These are phyloP conservation scores for Heracleum sosnowskyi DNA, from an alignment of 129 eudicot genomes.

Conservation along the genomic window DNA sequence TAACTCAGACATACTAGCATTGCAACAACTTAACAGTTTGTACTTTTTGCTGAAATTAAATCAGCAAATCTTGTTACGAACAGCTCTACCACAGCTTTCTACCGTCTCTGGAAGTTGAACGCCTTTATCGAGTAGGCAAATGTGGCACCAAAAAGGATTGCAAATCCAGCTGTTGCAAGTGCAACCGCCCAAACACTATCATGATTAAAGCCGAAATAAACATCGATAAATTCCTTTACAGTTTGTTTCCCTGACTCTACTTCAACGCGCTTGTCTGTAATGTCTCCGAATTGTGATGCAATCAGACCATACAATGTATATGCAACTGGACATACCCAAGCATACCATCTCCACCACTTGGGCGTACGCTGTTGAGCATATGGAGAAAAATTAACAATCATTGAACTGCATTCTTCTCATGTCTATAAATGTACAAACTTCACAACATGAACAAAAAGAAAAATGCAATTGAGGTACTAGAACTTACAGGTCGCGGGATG, in stretches of 20 bases:
- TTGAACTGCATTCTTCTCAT: conserved; percentile 50
- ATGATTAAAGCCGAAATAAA: conserved; percentile 7
- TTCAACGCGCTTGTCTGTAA: too few species aligned
- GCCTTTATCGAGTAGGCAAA: conserved; percentile 4
- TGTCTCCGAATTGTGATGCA: conserved; percentile 11
- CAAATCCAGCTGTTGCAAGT: background rate
- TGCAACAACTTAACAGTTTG: background rate
- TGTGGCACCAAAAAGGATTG: background rate
- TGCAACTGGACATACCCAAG: conserved; percentile 12
- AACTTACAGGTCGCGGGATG: conserved; percentile 18
- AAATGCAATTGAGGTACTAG: background rate
- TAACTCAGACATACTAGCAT: background rate
- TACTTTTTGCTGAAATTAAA: background rate
- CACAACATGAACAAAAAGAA: background rate
- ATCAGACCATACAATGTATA: conserved; percentile 10
- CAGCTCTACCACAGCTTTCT: background rate
- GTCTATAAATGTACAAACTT: conserved; percentile 53
- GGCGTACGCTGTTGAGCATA: conserved; percentile 9
- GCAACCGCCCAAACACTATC: background rate
- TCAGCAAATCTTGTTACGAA: background rate
- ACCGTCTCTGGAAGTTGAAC: conserved; percentile 12
- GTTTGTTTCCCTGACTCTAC: too few species aligned
- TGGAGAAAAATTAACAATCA: conserved; percentile 54
- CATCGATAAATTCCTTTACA: background rate
- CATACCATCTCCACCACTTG: conserved; percentile 15